Percentiles rank a stretch among this genome's conserved stretches.
phyloP scores from a whole-genome alignment of 2,329 filamentous ascomycete species.

The Nigrograna mackinnonii region DNA sequence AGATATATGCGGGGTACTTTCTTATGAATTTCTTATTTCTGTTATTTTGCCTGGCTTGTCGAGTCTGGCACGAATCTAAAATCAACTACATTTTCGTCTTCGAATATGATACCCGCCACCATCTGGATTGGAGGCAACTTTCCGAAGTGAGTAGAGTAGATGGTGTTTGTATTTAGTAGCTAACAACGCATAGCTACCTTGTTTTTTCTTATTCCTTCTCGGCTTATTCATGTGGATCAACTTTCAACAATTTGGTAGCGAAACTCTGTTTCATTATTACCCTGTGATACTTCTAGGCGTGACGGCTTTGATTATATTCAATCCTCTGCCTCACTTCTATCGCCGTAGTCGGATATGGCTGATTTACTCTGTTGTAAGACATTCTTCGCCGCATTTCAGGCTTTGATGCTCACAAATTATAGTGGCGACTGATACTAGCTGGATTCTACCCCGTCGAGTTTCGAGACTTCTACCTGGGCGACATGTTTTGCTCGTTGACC shows the following conservation, averaged over 20 bases:
- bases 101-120: constrained; percentile 86
- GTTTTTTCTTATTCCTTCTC: constrained; percentile 75
- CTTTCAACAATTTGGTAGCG: constrained; percentile 70
- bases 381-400: neutral
- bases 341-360: constrained; percentile 83
- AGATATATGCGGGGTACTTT: constrained; percentile 94
- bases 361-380: constrained; percentile 79
- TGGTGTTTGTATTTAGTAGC: constrained; percentile 1
- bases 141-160: constrained; percentile 59
- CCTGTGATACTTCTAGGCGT: constrained; percentile 78
- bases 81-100: constrained; percentile 98
- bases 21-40: constrained; percentile 78
- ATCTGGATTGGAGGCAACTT: constrained; percentile 87
- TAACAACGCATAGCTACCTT: constrained; percentile 64
- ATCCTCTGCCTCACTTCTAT: constrained; percentile 76
- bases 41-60: constrained; percentile 84
- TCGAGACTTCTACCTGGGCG: constrained; percentile 94
- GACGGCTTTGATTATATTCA: constrained; percentile 69
- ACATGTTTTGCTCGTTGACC: constrained; percentile 95
- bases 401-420: constrained; percentile 28
- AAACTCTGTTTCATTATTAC: constrained; percentile 79
- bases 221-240: constrained; percentile 89
- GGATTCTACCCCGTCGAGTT: constrained; percentile 94
- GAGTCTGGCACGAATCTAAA: constrained; percentile 79
- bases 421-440: constrained; percentile 85